Evolutionary conservation across 805 yeast genomes (phyloP).

Genomic region (Pichia exigua): DNA sequence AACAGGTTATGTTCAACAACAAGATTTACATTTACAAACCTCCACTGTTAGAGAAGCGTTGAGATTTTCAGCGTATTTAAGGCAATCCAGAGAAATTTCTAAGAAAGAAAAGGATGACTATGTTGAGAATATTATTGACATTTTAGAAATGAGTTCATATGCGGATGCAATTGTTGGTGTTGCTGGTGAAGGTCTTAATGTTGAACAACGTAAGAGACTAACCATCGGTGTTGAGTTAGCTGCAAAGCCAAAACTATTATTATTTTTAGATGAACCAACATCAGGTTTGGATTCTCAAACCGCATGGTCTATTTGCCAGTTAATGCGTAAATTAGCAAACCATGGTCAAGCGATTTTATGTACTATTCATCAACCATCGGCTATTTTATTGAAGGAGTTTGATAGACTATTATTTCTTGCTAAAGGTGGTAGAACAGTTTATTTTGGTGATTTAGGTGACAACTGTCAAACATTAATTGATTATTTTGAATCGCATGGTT

Average conservation of each 20-base stretch:
- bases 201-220: conserved; percentile 47
- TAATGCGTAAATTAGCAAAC: conserved; percentile 44
- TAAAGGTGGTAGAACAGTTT: conserved; percentile 65
- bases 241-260: conserved; percentile 44
- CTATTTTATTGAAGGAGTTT: conserved; percentile 66
- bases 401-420: conserved; percentile 67
- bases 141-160: conserved; percentile 44
- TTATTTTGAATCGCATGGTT: conserved; percentile 61
- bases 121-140: conserved; percentile 42
- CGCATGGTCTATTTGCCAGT: conserved; percentile 51
- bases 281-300: conserved; percentile 54
- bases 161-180: conserved; percentile 50
- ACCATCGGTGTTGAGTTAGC: conserved; percentile 52
- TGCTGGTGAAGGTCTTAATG: conserved; percentile 45
- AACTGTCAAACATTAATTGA: conserved; percentile 47
- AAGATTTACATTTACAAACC: conserved; percentile 45
- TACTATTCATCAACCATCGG: conserved; percentile 85
- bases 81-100: conserved; percentile 36
- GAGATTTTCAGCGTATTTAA: conserved; percentile 41
- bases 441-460: conserved; percentile 66
- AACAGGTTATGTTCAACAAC: conserved; percentile 55
- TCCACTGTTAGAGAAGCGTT: conserved; percentile 50
- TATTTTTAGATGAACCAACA: conserved; percentile 55
- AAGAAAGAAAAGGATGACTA: conserved; percentile 39
- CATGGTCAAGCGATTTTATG: conserved; percentile 51